A percentile compares a stretch with the other conserved stretches of the same genome.
These are phyloP conservation scores for Fusarium veterinarium DNA, from an alignment of 2,329 filamentous ascomycete genomes.

Conservation along the genomic window DNA sequence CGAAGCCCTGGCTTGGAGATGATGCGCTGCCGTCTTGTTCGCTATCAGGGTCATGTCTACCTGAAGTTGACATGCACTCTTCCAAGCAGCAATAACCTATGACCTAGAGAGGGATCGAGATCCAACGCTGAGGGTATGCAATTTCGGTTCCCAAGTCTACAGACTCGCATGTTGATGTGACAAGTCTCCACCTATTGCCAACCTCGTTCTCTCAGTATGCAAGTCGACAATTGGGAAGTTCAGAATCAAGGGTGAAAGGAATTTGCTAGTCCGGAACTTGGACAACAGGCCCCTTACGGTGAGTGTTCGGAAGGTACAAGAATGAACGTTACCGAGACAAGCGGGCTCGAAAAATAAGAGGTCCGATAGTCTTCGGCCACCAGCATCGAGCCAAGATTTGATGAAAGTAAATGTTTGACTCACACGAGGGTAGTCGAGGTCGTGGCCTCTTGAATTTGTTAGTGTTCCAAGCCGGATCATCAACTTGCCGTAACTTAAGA, in stretches of 20 bases:
- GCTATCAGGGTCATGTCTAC: neutral
- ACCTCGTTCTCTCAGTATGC: neutral
- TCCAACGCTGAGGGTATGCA: neutral
- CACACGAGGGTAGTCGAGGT: neutral
- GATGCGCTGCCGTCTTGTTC: neutral
- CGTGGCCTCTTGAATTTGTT: neutral
- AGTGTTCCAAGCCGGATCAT: slow-evolving; percentile 39
- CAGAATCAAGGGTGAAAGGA: neutral
- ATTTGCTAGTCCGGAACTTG: neutral
- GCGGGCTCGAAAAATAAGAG: neutral
- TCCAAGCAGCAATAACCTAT: neutral
- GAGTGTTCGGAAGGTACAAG: neutral
- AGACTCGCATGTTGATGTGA: neutral
- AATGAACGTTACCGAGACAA: neutral
- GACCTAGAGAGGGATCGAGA: neutral
- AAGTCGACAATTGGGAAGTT: neutral
- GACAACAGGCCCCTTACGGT: neutral
- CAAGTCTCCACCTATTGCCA: neutral
- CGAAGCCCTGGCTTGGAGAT: neutral
- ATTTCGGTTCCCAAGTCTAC: neutral
- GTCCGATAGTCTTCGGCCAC: slow-evolving; percentile 31
- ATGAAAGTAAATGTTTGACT: slow-evolving; percentile 1
- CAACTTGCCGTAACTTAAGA: slow-evolving; percentile 29
- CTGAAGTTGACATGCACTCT: neutral
- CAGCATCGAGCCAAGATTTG: neutral